phyloP scores from a whole-genome alignment of 371 early-diverging fungal genomes.

The Mycotypha africana region DNA sequence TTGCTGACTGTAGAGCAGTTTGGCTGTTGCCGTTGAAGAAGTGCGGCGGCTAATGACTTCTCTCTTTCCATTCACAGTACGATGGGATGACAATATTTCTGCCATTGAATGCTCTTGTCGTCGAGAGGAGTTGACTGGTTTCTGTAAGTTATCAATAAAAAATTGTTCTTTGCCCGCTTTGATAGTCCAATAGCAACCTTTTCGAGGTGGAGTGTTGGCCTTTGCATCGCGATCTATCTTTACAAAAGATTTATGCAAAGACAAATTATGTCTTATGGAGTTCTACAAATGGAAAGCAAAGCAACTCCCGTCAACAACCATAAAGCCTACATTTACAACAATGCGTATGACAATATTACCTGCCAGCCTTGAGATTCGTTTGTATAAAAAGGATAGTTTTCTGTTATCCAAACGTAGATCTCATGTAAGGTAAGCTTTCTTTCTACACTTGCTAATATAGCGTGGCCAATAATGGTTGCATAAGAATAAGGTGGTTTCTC shows the following conservation, averaged over 20 bases:
- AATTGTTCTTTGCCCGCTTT: conserved; percentile 32
- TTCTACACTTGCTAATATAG: conserved; percentile 73
- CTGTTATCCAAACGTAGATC: conserved; percentile 90
- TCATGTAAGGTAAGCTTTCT: conserved; percentile 82
- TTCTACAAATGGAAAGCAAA: too few relatives aligned
- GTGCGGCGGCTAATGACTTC: conserved; percentile 2
- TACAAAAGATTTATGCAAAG: conserved; percentile 63
- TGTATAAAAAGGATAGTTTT: conserved; percentile 75
- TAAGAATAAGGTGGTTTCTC: conserved; percentile 92
- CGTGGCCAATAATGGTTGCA: conserved; percentile 88
- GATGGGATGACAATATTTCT: conserved; percentile 2
- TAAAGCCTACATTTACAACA: too few relatives aligned
- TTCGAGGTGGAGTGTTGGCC: conserved; percentile 16
- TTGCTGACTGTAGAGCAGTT: too few relatives aligned
- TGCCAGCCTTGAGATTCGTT: conserved; percentile 81
- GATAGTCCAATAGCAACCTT: conserved; percentile 39
- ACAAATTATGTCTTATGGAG: conserved; percentile 96
- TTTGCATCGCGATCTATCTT: conserved; percentile 23
- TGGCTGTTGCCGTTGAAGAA: too few relatives aligned
- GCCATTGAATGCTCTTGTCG: too few relatives aligned
- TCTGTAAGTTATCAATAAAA: conserved; percentile 27
- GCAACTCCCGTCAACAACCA: too few relatives aligned
- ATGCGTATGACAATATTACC: conserved; percentile 47
- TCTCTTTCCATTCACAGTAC: neutral
- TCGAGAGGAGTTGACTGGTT: conserved; percentile 3